Base-by-base conservation (phyloP, 805 yeast genomes). In the Metschnikowia corniflorae region DNA sequence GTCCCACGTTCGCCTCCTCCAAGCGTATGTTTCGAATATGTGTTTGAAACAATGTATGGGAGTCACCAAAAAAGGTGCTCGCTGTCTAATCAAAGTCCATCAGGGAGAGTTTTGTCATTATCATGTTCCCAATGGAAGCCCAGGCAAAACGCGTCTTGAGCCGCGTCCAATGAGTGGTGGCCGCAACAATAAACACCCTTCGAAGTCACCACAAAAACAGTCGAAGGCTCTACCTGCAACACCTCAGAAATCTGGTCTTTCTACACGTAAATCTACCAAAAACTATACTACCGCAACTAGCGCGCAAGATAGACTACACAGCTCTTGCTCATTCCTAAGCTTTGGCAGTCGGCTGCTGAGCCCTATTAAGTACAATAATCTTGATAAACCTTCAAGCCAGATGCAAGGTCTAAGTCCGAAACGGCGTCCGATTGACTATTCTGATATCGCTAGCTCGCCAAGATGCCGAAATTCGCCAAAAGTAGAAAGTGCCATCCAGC, bases 21-120 rank as follows among this genome's bases (percentile, higher is more conserved):
- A 5, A 3, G 5, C 5, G 12, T 10, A 21, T 18, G 8, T n/a
- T 17, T 9, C 13, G 5, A 16, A 18, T 16, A 46, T 46, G 50
- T 22, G 39, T 13, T 19, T 28, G 13, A 33, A 29, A n/a, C 51
- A 47, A 29, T 47, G 51, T 16, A 17, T 35, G 21, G 51, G 51
- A 9, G 26, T 33, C 7, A 47, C 51, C 4, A 29, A 35, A 8
- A 39, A 36, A 22, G 50, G 50, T 12, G 37, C 33, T 2, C 30
- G 49, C 7, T 48, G 52, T 20, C 39, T 39, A 6, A 48, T 37
- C 15, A 42, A 33, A 15, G 47, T 46, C 13, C n/a, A 26, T 8
- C 14, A 21, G 3, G 50, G 52, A 3, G 29, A 31, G 19, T 37
- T 29, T 23, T 48, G 52, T 28, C 42, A 35, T 17, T 33, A 46